Conservation (phyloP, 78 protist genomes). For the Cavenderia fasciculata region DNA sequence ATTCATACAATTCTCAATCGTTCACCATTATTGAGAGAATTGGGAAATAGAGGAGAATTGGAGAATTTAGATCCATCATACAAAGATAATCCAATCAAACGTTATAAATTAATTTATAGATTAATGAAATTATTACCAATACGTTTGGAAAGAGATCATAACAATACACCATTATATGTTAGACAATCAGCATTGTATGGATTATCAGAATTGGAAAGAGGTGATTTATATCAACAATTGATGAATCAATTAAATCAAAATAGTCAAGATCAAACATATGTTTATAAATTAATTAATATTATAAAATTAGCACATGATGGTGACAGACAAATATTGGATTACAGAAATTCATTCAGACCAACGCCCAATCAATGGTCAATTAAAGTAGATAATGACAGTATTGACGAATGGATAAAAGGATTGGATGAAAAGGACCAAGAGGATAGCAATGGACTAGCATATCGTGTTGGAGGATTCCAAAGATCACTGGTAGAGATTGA, state of each 20-base stretch:
- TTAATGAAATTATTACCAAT: not conserved
- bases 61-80: slow-evolving; percentile 10
- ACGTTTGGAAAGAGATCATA: not conserved
- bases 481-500: slow-evolving; percentile 67
- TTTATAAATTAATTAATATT: slow-evolving; percentile 13
- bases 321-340: slow-evolving; percentile 52
- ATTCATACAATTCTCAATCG: too few relatives aligned
- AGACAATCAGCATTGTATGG: slow-evolving; percentile 33
- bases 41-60: not conserved
- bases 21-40: slow-evolving; percentile 14
- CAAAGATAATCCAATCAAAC: slow-evolving; percentile 3
- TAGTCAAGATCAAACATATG: not conserved
- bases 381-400: not conserved
- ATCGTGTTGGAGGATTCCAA: slow-evolving; percentile 60
- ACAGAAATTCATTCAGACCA: slow-evolving; percentile 26
- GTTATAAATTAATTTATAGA: slow-evolving; percentile 15
- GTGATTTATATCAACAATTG: slow-evolving; percentile 18
- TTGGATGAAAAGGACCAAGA: not conserved
- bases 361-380: not conserved
- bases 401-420: not conserved
- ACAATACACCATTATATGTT: not conserved
- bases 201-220: slow-evolving; percentile 55
- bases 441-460: not conserved
- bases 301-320: slow-evolving; percentile 69
- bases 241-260: not conserved